Base-by-base conservation (phyloP, 192 early-diverging fungal genomes). In the Linnemannia hyalina region DNA sequence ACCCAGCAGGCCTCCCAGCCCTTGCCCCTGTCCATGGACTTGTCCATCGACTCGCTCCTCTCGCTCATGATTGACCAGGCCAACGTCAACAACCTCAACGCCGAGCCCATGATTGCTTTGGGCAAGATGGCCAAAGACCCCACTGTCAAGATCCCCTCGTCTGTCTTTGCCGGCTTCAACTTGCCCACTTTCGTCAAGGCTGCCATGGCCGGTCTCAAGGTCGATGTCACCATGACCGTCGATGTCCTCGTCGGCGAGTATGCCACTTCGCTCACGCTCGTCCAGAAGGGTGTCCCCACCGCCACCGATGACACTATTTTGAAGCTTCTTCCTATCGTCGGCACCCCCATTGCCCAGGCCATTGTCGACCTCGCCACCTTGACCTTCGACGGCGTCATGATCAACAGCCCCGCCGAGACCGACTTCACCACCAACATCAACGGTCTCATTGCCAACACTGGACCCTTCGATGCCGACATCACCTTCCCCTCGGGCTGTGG, bases 301-400 rank as follows among this genome's bases (percentile, higher is more conserved):
- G 52, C 63, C 18, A 89, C 90, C 4, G 92, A 93, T 85, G 60
- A 65, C n/a, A 88, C 89, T 9, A 80, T 93, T 78, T 75, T 87
- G 63, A 86, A 85, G 69, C 80, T 93, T 26, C 88, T 92, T 36
- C 89, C 91, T 47, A 77, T 91, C 44, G 89, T 93, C 65, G 91
- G 89, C 57, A 88, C 88, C 44, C 92, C 92, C 29, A 90, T 93
- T 82, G 92, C 91, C 23, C 90, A 90, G 81, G 63, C 81, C 4
- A 89, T 93, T 82, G 91, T 93, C 70, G 78, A 83, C 76, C 70
- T 70, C 16, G 80, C 88, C 15, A 78, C 49, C 6, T 36, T 89
- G 44, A 74, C 20, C 42, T 82, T 90, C 44, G 46, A 41, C 2
- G 77, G 69, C 29, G 75, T 85, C 41, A 75, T 80, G 77, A 90